Base-by-base conservation (phyloP, 1,139 yeast species). In the Diutina catenulata region DNA sequence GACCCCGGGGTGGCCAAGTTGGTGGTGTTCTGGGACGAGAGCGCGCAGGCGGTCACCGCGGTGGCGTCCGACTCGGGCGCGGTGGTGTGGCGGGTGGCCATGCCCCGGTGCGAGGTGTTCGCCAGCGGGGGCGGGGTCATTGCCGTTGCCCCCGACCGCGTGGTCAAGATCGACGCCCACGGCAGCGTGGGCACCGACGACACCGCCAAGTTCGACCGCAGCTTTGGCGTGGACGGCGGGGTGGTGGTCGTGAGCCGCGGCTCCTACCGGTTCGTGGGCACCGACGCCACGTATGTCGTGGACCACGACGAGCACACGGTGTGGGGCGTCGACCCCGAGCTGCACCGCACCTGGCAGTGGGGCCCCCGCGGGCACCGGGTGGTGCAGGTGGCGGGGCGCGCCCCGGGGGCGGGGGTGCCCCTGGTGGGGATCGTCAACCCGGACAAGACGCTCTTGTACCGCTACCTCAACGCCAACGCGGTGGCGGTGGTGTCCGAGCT, bases 361-460 rank as follows among this genome's bases (percentile, higher is more conserved):
- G 32, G 43, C 3, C 45, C 47, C 21, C 38, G 39, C 6, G 40
- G 41, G 14, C 58, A 52, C 28, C 37, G 40, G 26, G 42, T 49
- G 4, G 42, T 62, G 8, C 29, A 57, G 2, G 43, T 50, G 11
- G 42, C 50, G 9, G 35, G 35, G 15, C 59, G 55, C 37, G 68
- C 71, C 1, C 52, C 52, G 2, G 62, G 59, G 21, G 72, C 71
- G 10, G 54, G 57, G 15, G 67, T 77, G 3, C 74, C 80, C 1
- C 78, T 81, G n/a, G 57, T 80, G 38, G 96, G 94, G 11, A 69
- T 74, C 28, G 71, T 82, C 1, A 60, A 81, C 29, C 79, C 80
- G 16, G 78, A 82, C 49, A 71, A 86, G 49, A 67, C 79, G 1
- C 93, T 87, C 1, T 60, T 87, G 37, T 87, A 88, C 70, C 91